Conservation (phyloP, 2,329 filamentous ascomycete species). For the Biscogniauxia marginata region DNA sequence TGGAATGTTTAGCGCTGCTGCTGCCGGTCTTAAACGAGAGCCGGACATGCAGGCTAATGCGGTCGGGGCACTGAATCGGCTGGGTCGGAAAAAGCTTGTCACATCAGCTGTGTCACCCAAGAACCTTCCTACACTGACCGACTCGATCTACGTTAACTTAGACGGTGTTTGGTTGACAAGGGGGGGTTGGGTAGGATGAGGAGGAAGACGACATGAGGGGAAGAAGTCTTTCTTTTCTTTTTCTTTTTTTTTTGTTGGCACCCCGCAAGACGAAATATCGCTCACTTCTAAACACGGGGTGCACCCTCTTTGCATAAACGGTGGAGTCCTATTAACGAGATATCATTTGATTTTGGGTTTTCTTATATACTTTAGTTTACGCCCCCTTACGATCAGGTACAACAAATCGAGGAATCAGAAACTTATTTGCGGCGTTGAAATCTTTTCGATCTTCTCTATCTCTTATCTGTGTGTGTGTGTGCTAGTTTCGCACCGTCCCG, state of each 20-base stretch:
- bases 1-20: background rate
- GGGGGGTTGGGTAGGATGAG: too few species aligned
- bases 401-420: background rate
- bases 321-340: constrained; percentile 9
- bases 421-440: background rate
- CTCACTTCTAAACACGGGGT: background rate
- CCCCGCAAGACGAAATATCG: background rate
- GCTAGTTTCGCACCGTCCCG: too few species aligned
- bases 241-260: background rate
- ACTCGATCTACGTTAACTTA: background rate
- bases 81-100: constrained; percentile 19
- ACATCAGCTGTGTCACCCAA: constrained; percentile 21
- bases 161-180: background rate
- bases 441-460: background rate
- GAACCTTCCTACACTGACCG: constrained; percentile 1
- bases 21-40: constrained; percentile 1
- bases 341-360: constrained; percentile 3
- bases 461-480: background rate
- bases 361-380: background rate
- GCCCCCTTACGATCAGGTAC: background rate
- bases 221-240: background rate
- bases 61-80: constrained; percentile 10
- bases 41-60: constrained; percentile 2
- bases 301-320: constrained; percentile 13
- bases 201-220: background rate